Base-by-base conservation (phyloP, 306 rosid species). In the Chamaecrista fasciculata region DNA sequence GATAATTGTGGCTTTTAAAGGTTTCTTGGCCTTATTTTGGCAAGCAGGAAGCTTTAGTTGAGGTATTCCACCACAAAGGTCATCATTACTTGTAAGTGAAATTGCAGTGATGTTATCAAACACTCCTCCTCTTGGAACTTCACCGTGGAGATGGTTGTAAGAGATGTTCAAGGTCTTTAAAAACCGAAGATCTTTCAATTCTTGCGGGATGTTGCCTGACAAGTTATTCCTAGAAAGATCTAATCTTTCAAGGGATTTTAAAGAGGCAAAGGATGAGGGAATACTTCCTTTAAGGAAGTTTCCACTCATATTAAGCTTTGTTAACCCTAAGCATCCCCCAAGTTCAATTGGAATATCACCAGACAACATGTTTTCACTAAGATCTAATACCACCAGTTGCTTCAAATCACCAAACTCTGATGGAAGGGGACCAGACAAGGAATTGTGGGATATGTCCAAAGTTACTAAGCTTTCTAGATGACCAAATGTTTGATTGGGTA, bases 51-150 rank as follows among this genome's bases (percentile, higher is more conserved):
- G 11, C 53, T 50, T 66, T 4, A 82, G 1, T 20, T 77, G 52
- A 66, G 76, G 71, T 4, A 79, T 73, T 0, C 81, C 86, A 1
- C 83, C 85, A 57, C 83, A 79, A 18, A 79, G 85, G 55, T 62
- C 20, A 1, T 66, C 51, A 7, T 76, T 76, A 34, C 81, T 50
- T n/a, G 36, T 2, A 11, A 80, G 47, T 15, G 72, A 71, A 47
- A 67, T 26, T 7, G 40, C 51, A 42, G 66, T 52, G 29, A 40
- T 3, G 21, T 75, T 77, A 40, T 24, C 40, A 19, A 85, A 82
- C 11, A 71, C 69, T 3, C 83, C 76, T 57, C 63, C 47, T 14
- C 1, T 26, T 1, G 86, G 89, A 37, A 82, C 72, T 16, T 71
- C 81, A 8, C 89, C 85, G 8, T n/a, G 39, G 2, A 82, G 72